Base-by-base conservation (phyloP, 148 eudicot species). In the Arbutus unedo region DNA sequence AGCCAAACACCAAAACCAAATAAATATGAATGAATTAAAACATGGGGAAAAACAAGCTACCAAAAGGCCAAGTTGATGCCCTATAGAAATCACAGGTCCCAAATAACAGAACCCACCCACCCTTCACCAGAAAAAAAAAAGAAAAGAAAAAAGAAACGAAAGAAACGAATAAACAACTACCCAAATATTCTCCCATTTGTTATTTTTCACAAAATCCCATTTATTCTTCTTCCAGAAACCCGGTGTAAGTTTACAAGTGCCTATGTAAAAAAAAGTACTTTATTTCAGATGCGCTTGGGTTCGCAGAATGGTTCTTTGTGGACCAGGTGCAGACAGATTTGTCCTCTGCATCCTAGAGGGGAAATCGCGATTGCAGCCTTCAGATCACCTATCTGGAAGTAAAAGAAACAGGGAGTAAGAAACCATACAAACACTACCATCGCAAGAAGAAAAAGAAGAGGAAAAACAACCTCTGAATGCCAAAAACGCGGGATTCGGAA, bases 141-240 rank as follows among this genome's bases (percentile, higher is more conserved):
- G 1, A 1, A 31, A 31, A 31, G 38, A 31, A 31, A 31, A 31
- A 1, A 31, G 1, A 31, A 31, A 31, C 1, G 1, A 31, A 31
- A 31, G 38, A 31, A 31, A 31, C 38, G 45, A 25, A 64, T 16
- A 57, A 5, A 19, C 5, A 57, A 18, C 14, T 8, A 3, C 70
- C 70, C 13, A 21, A 66, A 25, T 25, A 14, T 66, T n/a, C 59
- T 6, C 25, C 68, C 4, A 31, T 57, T 78, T 57, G 41, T 78
- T 57, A 68, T 59, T 78, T 50, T 45, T 11, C 14, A 7, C 48
- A 41, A 25, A 21, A 66, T 66, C 47, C 66, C 8, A 14, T 41
- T 77, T 41, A 77, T 77, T 77, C 80, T 55, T 77, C 64, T 77
- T 9, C 23, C 43, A 2, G 48, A 66, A 41, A 70, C 15, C 74